A percentile compares a stretch with the other conserved stretches of the same genome.
Evolutionary conservation across 1,284 basidiomycete genomes (phyloP).

Genomic region (Malassezia furfur): DNA sequence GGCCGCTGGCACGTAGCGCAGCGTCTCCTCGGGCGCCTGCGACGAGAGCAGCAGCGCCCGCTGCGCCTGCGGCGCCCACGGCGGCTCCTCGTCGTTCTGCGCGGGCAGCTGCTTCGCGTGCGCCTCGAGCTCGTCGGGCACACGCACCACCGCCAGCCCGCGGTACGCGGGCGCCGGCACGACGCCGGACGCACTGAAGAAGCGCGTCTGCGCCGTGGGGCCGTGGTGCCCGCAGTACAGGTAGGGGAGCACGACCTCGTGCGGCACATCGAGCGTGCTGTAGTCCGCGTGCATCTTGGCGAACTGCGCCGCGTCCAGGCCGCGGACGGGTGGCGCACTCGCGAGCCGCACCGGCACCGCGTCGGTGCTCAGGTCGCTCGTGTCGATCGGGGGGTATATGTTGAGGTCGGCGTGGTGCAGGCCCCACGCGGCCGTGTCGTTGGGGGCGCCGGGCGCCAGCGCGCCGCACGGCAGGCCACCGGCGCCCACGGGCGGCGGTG

Average conservation of each 20-base stretch:
- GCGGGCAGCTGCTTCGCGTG: background rate
- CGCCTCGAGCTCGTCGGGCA: conserved; percentile 19
- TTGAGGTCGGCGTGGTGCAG: background rate
- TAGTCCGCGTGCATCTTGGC: conserved; percentile 29
- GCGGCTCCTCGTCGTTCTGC: background rate
- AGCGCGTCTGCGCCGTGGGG: conserved; percentile 33
- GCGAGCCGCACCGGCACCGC: background rate
- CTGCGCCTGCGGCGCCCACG: conserved; percentile 11
- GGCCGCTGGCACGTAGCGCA: conserved; percentile 1
- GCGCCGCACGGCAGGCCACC: too few species aligned
- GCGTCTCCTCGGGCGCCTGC: conserved; percentile 28
- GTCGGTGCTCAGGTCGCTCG: background rate
- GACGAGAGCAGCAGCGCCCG: conserved; percentile 36
- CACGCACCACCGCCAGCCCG: conserved; percentile 42
- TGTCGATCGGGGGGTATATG: background rate
- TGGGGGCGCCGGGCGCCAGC: too few species aligned
- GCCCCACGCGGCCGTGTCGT: background rate
- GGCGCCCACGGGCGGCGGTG: too few species aligned
- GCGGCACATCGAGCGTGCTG: conserved; percentile 32
- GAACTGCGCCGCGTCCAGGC: conserved; percentile 24
- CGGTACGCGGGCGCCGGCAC: conserved; percentile 37
- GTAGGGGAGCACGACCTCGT: conserved; percentile 40
- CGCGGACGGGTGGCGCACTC: background rate
- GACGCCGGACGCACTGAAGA: conserved; percentile 30
- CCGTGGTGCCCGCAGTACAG: conserved; percentile 43